Evolutionary conservation across 2,329 filamentous ascomycete genomes (phyloP).

Genomic region (Neoscytalidium dimidiatum): DNA sequence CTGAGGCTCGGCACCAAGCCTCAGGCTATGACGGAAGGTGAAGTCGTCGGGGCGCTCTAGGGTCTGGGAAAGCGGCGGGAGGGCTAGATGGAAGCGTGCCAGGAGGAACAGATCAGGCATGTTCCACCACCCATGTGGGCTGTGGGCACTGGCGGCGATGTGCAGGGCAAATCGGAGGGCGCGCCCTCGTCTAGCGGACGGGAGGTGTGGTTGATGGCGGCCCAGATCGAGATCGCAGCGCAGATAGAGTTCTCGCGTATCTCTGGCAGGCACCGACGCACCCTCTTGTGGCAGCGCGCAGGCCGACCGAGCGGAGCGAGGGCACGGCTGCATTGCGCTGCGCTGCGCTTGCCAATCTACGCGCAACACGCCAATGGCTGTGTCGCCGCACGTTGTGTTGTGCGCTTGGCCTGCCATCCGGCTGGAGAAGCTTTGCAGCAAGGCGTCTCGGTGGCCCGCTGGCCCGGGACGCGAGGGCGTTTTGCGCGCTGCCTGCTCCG

Average conservation of each 20-base stretch:
- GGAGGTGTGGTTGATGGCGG: background rate
- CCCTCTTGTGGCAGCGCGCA: background rate
- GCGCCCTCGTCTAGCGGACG: background rate
- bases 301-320: background rate
- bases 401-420: background rate
- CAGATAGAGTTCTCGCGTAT: constrained; percentile 18
- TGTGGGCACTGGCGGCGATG: background rate
- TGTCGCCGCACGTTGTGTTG: background rate
- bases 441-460: background rate
- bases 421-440: background rate
- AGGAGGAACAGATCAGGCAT: background rate
- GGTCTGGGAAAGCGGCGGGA: background rate
- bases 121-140: background rate
- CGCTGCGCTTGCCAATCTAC: background rate
- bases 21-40: background rate
- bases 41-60: background rate
- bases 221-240: constrained; percentile 5
- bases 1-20: background rate
- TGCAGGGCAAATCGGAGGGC: constrained; percentile 3
- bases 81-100: background rate
- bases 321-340: too few relatives aligned
- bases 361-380: background rate
- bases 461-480: background rate
- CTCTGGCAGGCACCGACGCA: background rate
- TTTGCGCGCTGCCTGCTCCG: background rate